Percentiles rank a stretch among this genome's conserved stretches.
Conservation (phyloP, 257 asterid genomes). For the Solanum appendiculatum region DNA sequence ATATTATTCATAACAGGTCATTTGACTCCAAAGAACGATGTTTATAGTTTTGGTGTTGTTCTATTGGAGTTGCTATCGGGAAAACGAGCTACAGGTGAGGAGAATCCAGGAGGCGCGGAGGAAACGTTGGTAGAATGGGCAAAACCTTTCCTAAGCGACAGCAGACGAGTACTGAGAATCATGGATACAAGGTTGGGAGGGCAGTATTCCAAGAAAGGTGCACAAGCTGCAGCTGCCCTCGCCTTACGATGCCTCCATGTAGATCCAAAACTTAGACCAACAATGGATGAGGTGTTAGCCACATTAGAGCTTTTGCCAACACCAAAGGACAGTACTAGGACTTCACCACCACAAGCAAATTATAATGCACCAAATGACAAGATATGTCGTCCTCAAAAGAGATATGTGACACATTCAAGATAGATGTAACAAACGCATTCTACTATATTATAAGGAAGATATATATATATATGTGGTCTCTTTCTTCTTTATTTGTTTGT, state of each 20-base stretch:
- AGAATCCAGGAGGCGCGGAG: constrained; percentile 37
- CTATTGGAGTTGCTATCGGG: constrained; percentile 30
- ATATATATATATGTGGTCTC: background rate
- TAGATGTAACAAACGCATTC: background rate
- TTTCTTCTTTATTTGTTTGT: background rate
- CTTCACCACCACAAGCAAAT: constrained; percentile 2
- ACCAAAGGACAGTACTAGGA: constrained; percentile 8
- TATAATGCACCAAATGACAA: background rate
- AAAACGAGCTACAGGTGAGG: constrained; percentile 49
- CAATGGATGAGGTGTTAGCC: constrained; percentile 37
- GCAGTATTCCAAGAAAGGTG: constrained; percentile 47
- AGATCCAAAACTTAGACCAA: constrained; percentile 44
- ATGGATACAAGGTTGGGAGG: constrained; percentile 67
- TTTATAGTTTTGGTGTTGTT: constrained; percentile 38
- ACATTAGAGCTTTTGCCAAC: constrained; percentile 24
- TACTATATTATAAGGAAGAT: background rate
- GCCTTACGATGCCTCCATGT: constrained; percentile 36
- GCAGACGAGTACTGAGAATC: constrained; percentile 41
- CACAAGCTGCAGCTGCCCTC: constrained; percentile 41
- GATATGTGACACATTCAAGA: background rate
- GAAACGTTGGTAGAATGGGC: constrained; percentile 66
- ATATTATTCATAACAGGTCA: constrained; percentile 14
- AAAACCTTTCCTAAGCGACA: constrained; percentile 40
- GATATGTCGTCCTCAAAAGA: background rate
- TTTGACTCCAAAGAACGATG: constrained; percentile 39